Conservation (phyloP, 192 early-diverging fungal genomes). For the Kappamyces sp. region DNA sequence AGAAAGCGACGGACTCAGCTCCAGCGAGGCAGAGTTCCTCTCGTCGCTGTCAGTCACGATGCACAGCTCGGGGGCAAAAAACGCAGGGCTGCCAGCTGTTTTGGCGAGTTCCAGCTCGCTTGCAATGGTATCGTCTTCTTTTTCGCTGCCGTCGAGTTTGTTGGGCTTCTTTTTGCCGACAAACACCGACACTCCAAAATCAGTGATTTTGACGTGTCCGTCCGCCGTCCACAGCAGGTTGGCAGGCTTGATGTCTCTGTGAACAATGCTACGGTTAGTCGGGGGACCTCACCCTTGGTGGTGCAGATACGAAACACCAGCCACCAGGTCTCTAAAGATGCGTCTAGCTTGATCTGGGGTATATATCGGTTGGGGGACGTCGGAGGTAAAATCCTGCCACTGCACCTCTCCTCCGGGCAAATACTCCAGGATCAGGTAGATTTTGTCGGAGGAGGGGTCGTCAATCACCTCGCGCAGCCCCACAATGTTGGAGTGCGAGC, state of each 20-base stretch:
- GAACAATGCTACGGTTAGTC: slow-evolving; percentile 91
- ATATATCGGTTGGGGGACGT: slow-evolving; percentile 54
- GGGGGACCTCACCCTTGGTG: slow-evolving; percentile 38
- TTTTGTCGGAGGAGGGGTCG: slow-evolving; percentile 81
- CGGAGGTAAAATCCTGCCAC: slow-evolving; percentile 58
- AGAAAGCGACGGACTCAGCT: neutral
- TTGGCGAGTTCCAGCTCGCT: slow-evolving; percentile 85
- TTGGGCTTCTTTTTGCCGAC: slow-evolving; percentile 29
- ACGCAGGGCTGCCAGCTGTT: slow-evolving; percentile 93
- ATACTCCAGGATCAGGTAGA: slow-evolving; percentile 90
- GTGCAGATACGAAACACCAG: slow-evolving; percentile 87
- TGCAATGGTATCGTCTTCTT: neutral
- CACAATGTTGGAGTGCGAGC: slow-evolving; percentile 87
- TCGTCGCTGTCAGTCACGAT: slow-evolving; percentile 49
- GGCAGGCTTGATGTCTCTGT: slow-evolving; percentile 97
- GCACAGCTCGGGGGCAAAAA: slow-evolving; percentile 98
- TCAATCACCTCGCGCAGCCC: slow-evolving; percentile 89
- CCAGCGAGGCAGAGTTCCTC: neutral
- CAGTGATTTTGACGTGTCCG: slow-evolving; percentile 87
- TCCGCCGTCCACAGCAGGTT: slow-evolving; percentile 78
- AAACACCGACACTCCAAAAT: slow-evolving; percentile 96
- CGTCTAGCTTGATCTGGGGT: slow-evolving; percentile 55
- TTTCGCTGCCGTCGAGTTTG: neutral
- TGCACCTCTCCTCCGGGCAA: slow-evolving; percentile 87
- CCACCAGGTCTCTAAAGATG: slow-evolving; percentile 85